phyloP scores from a whole-genome alignment of 2,329 filamentous ascomycete genomes.

The Cladosporium sp. region DNA sequence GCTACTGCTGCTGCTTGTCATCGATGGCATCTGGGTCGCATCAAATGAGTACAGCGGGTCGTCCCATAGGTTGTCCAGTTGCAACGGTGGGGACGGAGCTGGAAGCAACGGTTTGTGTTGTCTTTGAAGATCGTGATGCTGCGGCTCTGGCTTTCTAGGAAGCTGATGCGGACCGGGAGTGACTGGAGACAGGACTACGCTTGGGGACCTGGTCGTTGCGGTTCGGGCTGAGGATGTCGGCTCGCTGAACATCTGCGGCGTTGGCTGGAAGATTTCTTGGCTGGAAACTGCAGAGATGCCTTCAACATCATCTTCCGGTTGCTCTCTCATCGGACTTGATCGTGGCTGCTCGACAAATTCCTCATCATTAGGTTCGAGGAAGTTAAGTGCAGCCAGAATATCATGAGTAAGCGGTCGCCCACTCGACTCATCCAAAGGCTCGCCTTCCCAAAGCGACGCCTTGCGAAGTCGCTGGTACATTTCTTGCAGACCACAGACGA shows the following conservation, averaged over 20 bases:
- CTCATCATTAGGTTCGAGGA: constrained; percentile 59
- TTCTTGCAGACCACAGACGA: constrained; percentile 62
- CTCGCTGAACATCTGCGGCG: background rate
- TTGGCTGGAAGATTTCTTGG: background rate
- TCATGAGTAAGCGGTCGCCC: constrained; percentile 61
- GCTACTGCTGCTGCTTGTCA: background rate
- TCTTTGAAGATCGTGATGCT: background rate
- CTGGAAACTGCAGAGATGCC: background rate
- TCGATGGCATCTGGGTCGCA: background rate
- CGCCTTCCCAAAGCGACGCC: constrained; percentile 58
- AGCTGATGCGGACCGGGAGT: background rate
- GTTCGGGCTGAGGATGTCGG: background rate
- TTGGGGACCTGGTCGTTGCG: background rate
- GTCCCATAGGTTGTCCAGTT: background rate
- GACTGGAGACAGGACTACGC: background rate
- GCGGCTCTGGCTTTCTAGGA: background rate
- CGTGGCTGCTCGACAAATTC: constrained; percentile 59
- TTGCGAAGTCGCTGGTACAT: constrained; percentile 56
- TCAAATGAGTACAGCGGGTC: background rate
- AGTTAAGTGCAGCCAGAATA: constrained; percentile 59
- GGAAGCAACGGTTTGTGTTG: background rate
- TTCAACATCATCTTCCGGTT: background rate
- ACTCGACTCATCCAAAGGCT: constrained; percentile 53
- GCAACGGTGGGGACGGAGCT: background rate
- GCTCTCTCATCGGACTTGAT: constrained; percentile 24